Evolutionary conservation across 805 yeast species (phyloP), one percentile per base, ranked within the genome.

Genomic region (Schwanniomyces vanrijiae): DNA sequence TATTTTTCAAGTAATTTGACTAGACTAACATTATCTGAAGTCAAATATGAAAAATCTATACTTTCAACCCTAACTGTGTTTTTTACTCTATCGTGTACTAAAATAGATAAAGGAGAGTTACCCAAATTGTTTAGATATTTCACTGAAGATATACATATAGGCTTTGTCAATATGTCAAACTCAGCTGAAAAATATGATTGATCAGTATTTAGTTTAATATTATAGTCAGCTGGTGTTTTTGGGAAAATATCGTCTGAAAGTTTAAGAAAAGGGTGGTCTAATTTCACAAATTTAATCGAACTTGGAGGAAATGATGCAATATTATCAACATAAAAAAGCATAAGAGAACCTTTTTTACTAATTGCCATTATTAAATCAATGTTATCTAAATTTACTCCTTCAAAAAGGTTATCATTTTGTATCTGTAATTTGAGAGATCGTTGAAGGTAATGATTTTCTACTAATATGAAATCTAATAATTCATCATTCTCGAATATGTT

Each of bases 291-390:
- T 19, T 60, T 54, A 50, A 84, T 68, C 28, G 76, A 69, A 45
- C 76, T 77, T 21, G 90, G 89, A 1, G 87, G 86, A 50, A 69
- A 68, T 19, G 66, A 62, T 0, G 80, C 71, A 11, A 85, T 58
- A 56, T 84, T 81, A 19, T 73, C 71, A 29, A 87, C 55, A 2
- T 78, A 67, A 55, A 74, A 76, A 0, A 82, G 56, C 2, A 68
- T 66, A 2, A 76, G 68, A 1, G 59, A 50, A 0, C 85, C 83
- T 2, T 56, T 42, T 6, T 58, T 56, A 28, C 78, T 74, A 3
- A 72, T 56, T 0, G 76, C 68, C 10, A 83, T 68, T 69, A 55
- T 76, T 3, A 65, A 46, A 19, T 64, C 66, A 20, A 56, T 20
- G 19, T 42, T 42, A 31, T 42, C 37, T 11, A 48, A 45, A 3